A percentile compares a stretch with the other conserved stretches of the same genome.
phyloP scores from a whole-genome alignment of 2,329 filamentous ascomycete genomes.

The Phialophora tarda region DNA sequence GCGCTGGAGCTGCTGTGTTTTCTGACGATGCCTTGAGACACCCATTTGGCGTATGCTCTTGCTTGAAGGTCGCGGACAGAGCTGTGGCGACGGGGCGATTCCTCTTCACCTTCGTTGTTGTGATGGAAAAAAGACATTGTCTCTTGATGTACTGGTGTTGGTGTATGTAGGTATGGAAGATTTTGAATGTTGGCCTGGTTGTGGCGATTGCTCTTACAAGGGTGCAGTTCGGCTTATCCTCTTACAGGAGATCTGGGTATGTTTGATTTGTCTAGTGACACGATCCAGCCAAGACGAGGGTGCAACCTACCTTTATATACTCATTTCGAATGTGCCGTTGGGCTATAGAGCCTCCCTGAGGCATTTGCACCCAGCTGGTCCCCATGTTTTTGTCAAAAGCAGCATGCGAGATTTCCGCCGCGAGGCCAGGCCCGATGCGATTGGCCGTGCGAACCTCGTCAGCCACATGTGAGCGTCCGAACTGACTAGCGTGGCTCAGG shows the following conservation, averaged over 20 bases:
- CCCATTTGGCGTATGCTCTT: slow-evolving; percentile 27
- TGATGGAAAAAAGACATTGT: slow-evolving; percentile 24
- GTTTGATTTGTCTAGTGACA: slow-evolving; percentile 2
- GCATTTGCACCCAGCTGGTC: background rate
- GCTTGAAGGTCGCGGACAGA: slow-evolving; percentile 29
- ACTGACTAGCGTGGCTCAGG: background rate
- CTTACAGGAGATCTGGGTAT: background rate
- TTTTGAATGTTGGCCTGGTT: background rate
- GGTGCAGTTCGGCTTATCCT: background rate
- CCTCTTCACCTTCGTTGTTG: slow-evolving; percentile 17
- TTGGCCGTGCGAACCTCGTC: background rate
- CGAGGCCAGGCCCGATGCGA: background rate
- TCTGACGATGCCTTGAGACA: background rate
- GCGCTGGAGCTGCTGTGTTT: slow-evolving; percentile 4
- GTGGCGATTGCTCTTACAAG: background rate
- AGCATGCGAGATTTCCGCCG: background rate
- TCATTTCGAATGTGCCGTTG: background rate
- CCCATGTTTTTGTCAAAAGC: background rate
- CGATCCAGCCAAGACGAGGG: background rate
- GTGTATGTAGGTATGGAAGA: background rate
- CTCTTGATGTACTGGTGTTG: background rate
- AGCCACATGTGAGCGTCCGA: background rate
- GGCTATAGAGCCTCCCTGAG: background rate
- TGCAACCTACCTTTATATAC: background rate
- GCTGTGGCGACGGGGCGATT: slow-evolving; percentile 4